Base-by-base conservation (phyloP, 805 yeast species). In the Yarrowia sp. region DNA sequence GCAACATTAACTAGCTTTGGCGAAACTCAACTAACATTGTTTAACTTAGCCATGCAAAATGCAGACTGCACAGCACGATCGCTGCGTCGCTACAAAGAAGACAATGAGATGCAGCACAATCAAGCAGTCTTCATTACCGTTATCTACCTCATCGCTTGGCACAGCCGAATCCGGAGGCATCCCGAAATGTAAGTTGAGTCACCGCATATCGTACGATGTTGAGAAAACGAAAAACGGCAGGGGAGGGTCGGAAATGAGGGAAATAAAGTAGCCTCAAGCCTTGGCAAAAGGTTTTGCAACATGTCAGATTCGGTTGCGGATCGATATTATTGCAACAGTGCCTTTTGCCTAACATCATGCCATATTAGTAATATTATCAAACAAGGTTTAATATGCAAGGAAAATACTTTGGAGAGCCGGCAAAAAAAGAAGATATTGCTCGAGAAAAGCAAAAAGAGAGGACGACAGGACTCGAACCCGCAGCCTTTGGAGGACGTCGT, bases 401-500 rank as follows among this genome's bases (percentile, higher is more conserved):
- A n/a, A n/a, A n/a, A n/a, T n/a, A n/a, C n/a, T n/a, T n/a, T n/a
- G n/a, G n/a, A n/a, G n/a, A n/a, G n/a, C n/a, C n/a, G n/a, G n/a
- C n/a, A n/a, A n/a, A n/a, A n/a, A n/a, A n/a, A 14, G 18, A 31
- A 13, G 35, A 14, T 9, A 27, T 27, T 9, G 36, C n/a, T 35
- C n/a, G n/a, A n/a, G 4, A 25, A 4, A 18, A 14, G 9, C 8
- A 31, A 47, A 21, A 31, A 47, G 19, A 47, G 55, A 47, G 55
- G 55, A 47, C 55, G 55, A 47, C 55, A 47, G 55, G 55, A 47
- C 55, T 47, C 55, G 55, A 47, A 47, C 53, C 53, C 53, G 53
- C 55, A 47, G 55, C 55, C 55, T 47, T 47, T 47, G 55, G 55
- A 47, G 55, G 55, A 47, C 55, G 55, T 47, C 55, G 55, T 47